These are phyloP conservation scores for Daldinia vernicosa DNA, from an alignment of 495 filamentous ascomycete genomes.

Conservation along the genomic window DNA sequence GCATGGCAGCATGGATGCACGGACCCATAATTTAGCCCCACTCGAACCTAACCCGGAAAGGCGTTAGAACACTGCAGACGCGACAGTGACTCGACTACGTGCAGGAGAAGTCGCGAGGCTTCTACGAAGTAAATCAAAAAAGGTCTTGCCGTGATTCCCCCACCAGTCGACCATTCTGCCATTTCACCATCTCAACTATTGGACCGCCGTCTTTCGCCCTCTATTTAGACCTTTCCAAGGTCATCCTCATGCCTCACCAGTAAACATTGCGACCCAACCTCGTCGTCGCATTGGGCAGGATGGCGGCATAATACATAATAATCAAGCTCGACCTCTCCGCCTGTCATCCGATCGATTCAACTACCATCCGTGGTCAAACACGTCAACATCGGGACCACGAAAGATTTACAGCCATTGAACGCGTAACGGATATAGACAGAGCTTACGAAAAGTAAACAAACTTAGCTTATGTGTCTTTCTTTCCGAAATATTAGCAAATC, in stretches of 20 bases:
- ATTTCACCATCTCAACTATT: conserved; percentile 29
- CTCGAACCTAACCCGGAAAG: conserved; percentile 11
- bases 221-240: conserved; percentile 21
- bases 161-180: conserved; percentile 31
- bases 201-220: conserved; percentile 29
- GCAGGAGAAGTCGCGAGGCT: conserved; percentile 39
- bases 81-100: conserved; percentile 37
- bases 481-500: conserved; percentile 34
- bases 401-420: conserved; percentile 27
- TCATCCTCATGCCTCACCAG: conserved; percentile 10
- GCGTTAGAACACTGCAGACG: conserved; percentile 11
- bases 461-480: conserved; percentile 37
- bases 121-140: conserved; percentile 9
- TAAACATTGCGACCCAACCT: conserved; percentile 45
- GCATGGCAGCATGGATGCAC: conserved; percentile 8
- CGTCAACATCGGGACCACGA: conserved; percentile 43
- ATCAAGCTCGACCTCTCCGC: conserved; percentile 29
- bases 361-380: conserved; percentile 37
- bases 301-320: conserved; percentile 45
- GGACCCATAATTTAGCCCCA: background rate
- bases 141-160: conserved; percentile 2
- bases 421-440: conserved; percentile 35
- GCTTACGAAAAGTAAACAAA: conserved; percentile 42
- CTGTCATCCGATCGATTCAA: conserved; percentile 39
- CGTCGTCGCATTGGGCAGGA: conserved; percentile 44